phyloP scores from a whole-genome alignment of 179 eudicot genomes.

The Drosera spatulata region DNA sequence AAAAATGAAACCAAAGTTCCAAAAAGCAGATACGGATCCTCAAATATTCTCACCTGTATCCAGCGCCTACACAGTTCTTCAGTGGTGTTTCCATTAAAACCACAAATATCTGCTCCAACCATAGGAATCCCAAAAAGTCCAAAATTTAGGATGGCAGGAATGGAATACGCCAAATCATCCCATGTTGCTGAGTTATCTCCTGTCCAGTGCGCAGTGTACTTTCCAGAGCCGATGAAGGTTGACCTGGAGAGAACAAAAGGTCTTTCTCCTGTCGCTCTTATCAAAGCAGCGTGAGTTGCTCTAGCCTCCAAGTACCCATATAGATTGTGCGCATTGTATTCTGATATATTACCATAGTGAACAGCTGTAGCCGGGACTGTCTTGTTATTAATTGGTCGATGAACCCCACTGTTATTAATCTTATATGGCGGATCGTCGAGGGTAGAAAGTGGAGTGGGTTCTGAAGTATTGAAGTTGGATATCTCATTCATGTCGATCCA shows the following conservation, averaged over 20 bases:
- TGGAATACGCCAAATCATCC: slow-evolving; percentile 57
- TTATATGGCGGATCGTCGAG: slow-evolving; percentile 71
- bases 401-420: slow-evolving; percentile 51
- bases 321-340: slow-evolving; percentile 59
- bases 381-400: slow-evolving; percentile 23
- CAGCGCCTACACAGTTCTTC: slow-evolving; percentile 84
- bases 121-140: slow-evolving; percentile 79
- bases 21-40: too few relatives aligned
- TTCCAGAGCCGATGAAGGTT: slow-evolving; percentile 77
- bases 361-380: slow-evolving; percentile 58
- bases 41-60: slow-evolving; percentile 53
- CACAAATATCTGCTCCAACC: slow-evolving; percentile 94
- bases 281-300: slow-evolving; percentile 51
- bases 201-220: slow-evolving; percentile 88
- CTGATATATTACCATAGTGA: slow-evolving; percentile 43
- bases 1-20: too few relatives aligned
- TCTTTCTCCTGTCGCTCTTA: slow-evolving; percentile 35
- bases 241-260: slow-evolving; percentile 65
- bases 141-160: slow-evolving; percentile 50
- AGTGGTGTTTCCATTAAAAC: slow-evolving; percentile 42
- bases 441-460: slow-evolving; percentile 32
- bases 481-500: slow-evolving; percentile 74
- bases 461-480: slow-evolving; percentile 34
- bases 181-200: slow-evolving; percentile 81
- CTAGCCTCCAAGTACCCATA: slow-evolving; percentile 65